A percentile compares a stretch with the other conserved stretches of the same genome.
Evolutionary conservation across 805 yeast species (phyloP).

Genomic region (Schwanniomyces vanrijiae): DNA sequence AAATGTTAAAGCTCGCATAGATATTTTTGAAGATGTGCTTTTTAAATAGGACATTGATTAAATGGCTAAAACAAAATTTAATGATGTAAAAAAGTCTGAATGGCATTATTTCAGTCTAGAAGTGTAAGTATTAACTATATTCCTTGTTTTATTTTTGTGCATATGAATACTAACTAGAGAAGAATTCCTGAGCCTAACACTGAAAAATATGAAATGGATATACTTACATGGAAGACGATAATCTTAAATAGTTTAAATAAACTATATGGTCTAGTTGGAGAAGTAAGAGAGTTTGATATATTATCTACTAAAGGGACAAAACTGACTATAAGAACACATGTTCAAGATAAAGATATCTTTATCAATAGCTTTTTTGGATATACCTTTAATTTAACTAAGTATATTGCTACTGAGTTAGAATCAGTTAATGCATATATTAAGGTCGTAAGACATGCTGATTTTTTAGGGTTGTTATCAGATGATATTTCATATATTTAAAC

Average conservation of each 20-base stretch:
- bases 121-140: constrained; percentile 17
- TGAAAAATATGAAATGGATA: constrained; percentile 15
- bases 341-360: constrained; percentile 28
- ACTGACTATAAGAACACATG: constrained; percentile 26
- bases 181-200: background rate
- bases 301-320: constrained; percentile 14
- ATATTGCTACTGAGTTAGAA: constrained; percentile 18
- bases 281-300: constrained; percentile 29
- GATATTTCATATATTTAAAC: background rate
- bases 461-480: constrained; percentile 19
- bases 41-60: background rate
- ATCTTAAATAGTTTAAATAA: constrained; percentile 21
- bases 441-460: constrained; percentile 15
- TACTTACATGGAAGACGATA: constrained; percentile 32
- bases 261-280: constrained; percentile 35
- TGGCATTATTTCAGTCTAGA: constrained; percentile 25
- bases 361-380: constrained; percentile 29
- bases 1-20: background rate
- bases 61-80: background rate
- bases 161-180: background rate
- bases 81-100: constrained; percentile 6
- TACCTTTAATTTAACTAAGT: constrained; percentile 27
- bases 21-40: background rate
- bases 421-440: constrained; percentile 17
- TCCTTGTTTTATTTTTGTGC: background rate